Evolutionary conservation across 2,329 filamentous ascomycete genomes (phyloP).

Genomic region (Scopulariopsis brevicaulis): DNA sequence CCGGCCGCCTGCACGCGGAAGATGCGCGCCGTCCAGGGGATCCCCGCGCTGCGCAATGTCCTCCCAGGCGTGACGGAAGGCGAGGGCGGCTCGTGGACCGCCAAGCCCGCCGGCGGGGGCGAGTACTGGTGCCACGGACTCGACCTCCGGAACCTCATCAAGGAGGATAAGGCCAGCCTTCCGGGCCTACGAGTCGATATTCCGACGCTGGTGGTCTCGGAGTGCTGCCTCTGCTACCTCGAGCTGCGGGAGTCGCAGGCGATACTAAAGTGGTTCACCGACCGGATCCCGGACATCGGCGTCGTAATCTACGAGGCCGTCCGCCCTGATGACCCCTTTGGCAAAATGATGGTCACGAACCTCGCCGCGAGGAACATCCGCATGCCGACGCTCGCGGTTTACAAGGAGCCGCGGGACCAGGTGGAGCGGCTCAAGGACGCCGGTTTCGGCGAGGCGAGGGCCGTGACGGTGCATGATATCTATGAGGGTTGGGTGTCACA

Average conservation of each 20-base stretch:
- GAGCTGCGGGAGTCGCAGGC: constrained; percentile 48
- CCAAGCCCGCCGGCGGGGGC: constrained; percentile 23
- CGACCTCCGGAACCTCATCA: constrained; percentile 53
- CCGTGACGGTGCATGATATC: constrained; percentile 41
- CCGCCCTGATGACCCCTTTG: constrained; percentile 73
- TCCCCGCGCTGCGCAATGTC: constrained; percentile 25
- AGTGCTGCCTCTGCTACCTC: constrained; percentile 93
- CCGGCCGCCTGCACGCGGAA: constrained; percentile 60
- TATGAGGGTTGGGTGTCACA: constrained; percentile 64
- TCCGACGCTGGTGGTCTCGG: constrained; percentile 80
- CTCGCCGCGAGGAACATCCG: constrained; percentile 70
- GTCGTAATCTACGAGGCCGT: constrained; percentile 86
- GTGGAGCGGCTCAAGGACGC: constrained; percentile 50
- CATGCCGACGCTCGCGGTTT: constrained; percentile 71
- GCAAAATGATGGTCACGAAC: constrained; percentile 85
- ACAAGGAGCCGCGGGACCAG: constrained; percentile 59
- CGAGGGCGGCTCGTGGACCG: constrained; percentile 26
- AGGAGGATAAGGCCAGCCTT: constrained; percentile 7
- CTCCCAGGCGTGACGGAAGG: constrained; percentile 20
- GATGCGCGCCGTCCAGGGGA: constrained; percentile 38
- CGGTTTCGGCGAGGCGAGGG: constrained; percentile 44
- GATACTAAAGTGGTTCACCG: constrained; percentile 55
- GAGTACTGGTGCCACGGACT: constrained; percentile 49
- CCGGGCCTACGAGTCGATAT: constrained; percentile 39
- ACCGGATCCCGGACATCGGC: constrained; percentile 33